Base-by-base conservation (phyloP, 2,329 filamentous ascomycete species). In the Colletotrichum echinochloae region DNA sequence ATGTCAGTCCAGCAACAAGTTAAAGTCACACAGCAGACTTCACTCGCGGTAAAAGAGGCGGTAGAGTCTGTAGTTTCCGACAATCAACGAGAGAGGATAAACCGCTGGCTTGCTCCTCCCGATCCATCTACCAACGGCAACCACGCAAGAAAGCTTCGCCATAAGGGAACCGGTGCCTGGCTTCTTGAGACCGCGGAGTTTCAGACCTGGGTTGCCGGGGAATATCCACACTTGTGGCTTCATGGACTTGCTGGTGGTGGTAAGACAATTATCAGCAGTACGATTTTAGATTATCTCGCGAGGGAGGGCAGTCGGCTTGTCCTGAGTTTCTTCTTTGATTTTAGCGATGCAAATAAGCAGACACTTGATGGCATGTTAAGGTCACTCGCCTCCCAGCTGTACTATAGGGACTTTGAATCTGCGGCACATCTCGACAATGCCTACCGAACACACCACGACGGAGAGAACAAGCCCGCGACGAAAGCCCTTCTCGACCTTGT, bases 251-350 rank as follows among this genome's bases (percentile, higher is more conserved):
- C 69, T 6, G 74, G 74, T 3, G 74, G 66, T 14, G 74, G 74
- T 0, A 75, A 77, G 51, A 76, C 74, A 0, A 63, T 75, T 0
- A 56, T 76, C 0, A 74, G 70, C 46, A 64, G 69, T 1, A 74
- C 28, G 0, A 54, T 76, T 1, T 9, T 76, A 18, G 2, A 20
- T 37, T 1, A 46, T 56, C 6, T 60, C 20, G n/a, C 4, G 5
- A 12, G 11, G 2, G 20, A 48, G 12, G 44, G 12, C 20, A 5
- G 20, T 11, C n/a, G 1, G 0, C 8, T 23, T 23, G 20, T 48
- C 9, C 9, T 77, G 5, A n/a, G n/a, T n/a, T n/a, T n/a, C n/a
- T n/a, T n/a, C n/a, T n/a, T n/a, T n/a, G n/a, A n/a, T n/a, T n/a
- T n/a, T n/a, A n/a, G n/a, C n/a, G n/a, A n/a, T n/a, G n/a, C n/a